Base-by-base conservation (phyloP, 2,329 filamentous ascomycete species). In the Pseudogymnoascus sp. region DNA sequence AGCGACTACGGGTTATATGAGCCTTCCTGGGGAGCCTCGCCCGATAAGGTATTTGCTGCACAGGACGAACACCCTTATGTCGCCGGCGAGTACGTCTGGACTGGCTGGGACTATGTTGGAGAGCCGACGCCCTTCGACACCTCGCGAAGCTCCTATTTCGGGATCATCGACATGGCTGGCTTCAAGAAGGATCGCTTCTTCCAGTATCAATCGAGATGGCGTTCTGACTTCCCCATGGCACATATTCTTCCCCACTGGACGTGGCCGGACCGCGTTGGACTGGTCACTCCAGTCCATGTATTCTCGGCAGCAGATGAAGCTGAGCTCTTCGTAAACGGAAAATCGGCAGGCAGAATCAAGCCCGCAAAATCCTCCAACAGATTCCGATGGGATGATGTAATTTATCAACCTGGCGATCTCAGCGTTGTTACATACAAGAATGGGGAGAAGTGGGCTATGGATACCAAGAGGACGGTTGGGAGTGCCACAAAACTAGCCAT, bases 191-290 rank as follows among this genome's bases (percentile, higher is more conserved):
- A 82, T 61, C 72, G 80, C 1, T 82, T 77, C 67, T 82, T 74
- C 63, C 65, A 82, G 3, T 83, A 82, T 62, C 80, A 82, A 64
- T 68, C 79, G 0, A 75, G 78, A 6, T 83, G 80, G 81, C 70
- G 75, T 2, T 71, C 79, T 0, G 74, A 78, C 13, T 59, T 79
- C 0, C 69, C 64, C 1, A 74, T 77, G 68, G 79, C 77, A 3
- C 79, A 82, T 63, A 76, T 82, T 15, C 72, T 82, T 0, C 80
- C 80, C 2, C 80, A 82, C 65, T 82, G 80, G 80, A 81, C 72
- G 13, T 83, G 78, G 77, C 75, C 77, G 0, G 74, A 76, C 13
- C 70, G 78, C 0, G 71, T 72, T 0, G 77, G 77, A 1, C 62
- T 75, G 60, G 70, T 75, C 1, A 82, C 79, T 3, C 80, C 79